Base-by-base conservation (phyloP, 1,284 basidiomycete genomes). In the Tilletia horrida region DNA sequence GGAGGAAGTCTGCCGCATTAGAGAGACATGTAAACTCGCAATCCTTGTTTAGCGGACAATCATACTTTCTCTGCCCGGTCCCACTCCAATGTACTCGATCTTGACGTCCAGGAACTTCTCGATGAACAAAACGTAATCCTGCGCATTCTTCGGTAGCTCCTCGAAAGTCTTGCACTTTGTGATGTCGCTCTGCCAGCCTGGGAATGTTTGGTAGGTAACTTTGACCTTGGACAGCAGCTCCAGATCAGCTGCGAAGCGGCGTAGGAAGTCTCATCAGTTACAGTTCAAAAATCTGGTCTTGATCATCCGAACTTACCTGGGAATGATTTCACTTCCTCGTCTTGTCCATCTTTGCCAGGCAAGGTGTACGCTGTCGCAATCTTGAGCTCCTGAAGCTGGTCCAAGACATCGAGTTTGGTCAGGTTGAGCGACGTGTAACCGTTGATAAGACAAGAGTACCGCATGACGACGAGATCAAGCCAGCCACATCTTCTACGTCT, bases 401-500 rank as follows among this genome's bases (percentile, higher is more conserved):
- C 94, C 50, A 98, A 86, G 16, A 98, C 86, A 78, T 98, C 95
- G 67, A 98, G 88, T 83, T 98, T 98, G 71, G 95, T 98, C 75
- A 98, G 85, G 84, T 98, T 98, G 74, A 97, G 85, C 67, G 85
- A 83, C 77, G 95, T 93, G 84, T 97, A 98, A 52, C 95, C 95
- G 83, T 98, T 98, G 86, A 98, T 92, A 72, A 92, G 84, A 80
- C 86, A 89, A 31, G 95, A 97, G 83, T 97, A 91, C 81, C 88
- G 89, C 86, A 97, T 87, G 66, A 97, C 93, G 69, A 97, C 92
- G 25, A 97, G 86, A 84, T 98, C 96, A 63, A 98, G 88, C 96
- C 96, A 98, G 29, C 95, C 95, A 82, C 93, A 94, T 66, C 96
- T 90, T 70, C 95, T 87, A 64, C 91, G 86, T 44, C 95, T 88